Evolutionary conservation across 352 stramenopile species (phyloP).

Genomic region (Aphanomyces invadans): DNA sequence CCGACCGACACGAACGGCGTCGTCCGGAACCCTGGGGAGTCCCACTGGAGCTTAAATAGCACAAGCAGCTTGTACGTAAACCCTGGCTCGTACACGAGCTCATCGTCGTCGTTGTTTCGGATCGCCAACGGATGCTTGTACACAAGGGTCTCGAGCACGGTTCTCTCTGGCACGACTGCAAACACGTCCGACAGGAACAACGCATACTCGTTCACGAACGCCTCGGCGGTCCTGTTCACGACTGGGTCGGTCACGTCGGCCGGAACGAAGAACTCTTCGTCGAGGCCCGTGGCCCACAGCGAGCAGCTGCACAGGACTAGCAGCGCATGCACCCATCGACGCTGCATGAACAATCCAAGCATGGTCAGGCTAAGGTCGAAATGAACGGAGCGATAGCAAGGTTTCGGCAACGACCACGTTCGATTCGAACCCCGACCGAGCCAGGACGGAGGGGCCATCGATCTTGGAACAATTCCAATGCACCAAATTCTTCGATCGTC

Average conservation of each 20-base stretch:
- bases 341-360: not conserved
- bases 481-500: not conserved
- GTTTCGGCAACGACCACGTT: no score
- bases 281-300: not conserved
- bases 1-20: conserved; percentile 17
- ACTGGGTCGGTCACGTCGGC: conserved; percentile 5
- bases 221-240: not conserved
- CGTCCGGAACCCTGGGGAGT: not conserved
- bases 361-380: not conserved
- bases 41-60: conserved; percentile 18
- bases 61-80: conserved; percentile 21
- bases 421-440: no score
- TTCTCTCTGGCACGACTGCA: conserved; percentile 16
- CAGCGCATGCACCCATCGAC: not conserved
- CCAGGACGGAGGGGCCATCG: not conserved
- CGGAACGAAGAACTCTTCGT: not conserved
- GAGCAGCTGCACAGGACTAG: not conserved
- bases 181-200: conserved; percentile 20
- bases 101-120: not conserved
- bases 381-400: not conserved
- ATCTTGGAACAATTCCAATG: conserved; percentile 4
- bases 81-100: conserved; percentile 6
- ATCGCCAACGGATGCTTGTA: conserved; percentile 16
- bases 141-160: not conserved
- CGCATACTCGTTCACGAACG: conserved; percentile 15